Conservation (phyloP, 306 rosid species). For the Castanopsis chinensis region DNA sequence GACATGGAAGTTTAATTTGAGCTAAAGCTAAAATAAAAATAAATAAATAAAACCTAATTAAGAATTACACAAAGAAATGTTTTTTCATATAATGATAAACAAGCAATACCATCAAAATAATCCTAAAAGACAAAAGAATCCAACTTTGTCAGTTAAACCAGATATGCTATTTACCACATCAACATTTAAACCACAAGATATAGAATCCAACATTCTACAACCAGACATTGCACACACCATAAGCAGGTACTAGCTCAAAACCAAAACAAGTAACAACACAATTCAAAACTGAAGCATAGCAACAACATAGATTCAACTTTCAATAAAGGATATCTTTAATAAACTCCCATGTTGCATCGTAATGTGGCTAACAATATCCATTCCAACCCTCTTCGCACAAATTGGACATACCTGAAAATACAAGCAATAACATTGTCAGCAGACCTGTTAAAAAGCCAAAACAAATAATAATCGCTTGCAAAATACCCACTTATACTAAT, state of each 20-base stretch:
- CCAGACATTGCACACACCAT: background rate
- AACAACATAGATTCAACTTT: background rate
- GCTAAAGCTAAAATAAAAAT: background rate
- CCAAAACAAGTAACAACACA: background rate
- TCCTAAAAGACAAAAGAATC: background rate
- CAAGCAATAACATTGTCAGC: constrained; percentile 6
- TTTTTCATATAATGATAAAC: background rate
- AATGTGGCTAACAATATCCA: constrained; percentile 70
- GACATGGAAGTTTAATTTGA: no score
- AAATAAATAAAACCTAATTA: background rate
- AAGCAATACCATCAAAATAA: background rate
- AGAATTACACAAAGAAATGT: background rate
- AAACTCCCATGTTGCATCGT: constrained; percentile 78
- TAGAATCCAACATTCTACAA: background rate
- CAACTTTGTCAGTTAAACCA: background rate
- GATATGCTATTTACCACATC: background rate
- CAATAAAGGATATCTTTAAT: constrained; percentile 75
- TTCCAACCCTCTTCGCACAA: constrained; percentile 65
- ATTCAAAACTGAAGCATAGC: background rate
- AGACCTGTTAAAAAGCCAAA: constrained; percentile 14
- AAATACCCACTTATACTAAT: background rate
- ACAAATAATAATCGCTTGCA: background rate
- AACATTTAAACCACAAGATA: background rate
- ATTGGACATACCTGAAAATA: constrained; percentile 77
- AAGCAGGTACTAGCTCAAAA: constrained; percentile 3